Evolutionary conservation across 192 early-diverging fungal species (phyloP).

Genomic region (Podila epigama): DNA sequence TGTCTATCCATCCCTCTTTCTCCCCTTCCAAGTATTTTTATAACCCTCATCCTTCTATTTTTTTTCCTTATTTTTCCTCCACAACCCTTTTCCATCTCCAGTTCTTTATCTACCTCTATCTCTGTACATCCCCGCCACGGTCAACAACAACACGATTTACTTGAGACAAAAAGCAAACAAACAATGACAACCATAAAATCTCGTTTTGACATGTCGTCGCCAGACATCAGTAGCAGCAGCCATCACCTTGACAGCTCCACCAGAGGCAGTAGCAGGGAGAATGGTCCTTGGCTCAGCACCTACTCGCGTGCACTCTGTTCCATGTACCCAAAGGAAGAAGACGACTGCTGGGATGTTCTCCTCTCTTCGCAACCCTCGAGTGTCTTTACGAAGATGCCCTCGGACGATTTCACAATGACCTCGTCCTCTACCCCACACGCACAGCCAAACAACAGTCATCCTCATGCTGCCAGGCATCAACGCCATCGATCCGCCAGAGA

Average conservation of each 20-base stretch:
- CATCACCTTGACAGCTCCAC: not conserved
- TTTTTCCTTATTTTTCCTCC: not conserved
- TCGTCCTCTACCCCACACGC: not conserved
- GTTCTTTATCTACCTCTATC: not conserved
- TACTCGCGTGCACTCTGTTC: constrained; percentile 34
- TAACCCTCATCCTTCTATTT: not conserved
- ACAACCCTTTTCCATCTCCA: not conserved
- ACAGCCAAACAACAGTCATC: not conserved
- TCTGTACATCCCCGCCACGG: not conserved
- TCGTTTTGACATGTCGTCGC: constrained; percentile 1
- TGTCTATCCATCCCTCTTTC: not conserved
- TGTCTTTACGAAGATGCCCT: not conserved
- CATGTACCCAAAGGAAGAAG: constrained; percentile 23
- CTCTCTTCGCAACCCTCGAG: constrained; percentile 4
- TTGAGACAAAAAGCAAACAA: not conserved
- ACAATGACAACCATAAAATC: constrained; percentile 4
- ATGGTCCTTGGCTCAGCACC: constrained; percentile 14
- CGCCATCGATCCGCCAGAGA: too few species aligned
- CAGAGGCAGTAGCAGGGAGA: not conserved
- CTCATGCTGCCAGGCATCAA: not conserved
- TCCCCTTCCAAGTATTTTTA: not conserved
- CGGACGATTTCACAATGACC: not conserved
- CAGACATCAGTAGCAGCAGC: too few species aligned
- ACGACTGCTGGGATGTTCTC: constrained; percentile 25
- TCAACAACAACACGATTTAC: not conserved